Percentiles rank a stretch among this genome's conserved stretches.
phyloP scores from a whole-genome alignment of 2,329 filamentous ascomycete genomes.

The Colletotrichum sublineola region DNA sequence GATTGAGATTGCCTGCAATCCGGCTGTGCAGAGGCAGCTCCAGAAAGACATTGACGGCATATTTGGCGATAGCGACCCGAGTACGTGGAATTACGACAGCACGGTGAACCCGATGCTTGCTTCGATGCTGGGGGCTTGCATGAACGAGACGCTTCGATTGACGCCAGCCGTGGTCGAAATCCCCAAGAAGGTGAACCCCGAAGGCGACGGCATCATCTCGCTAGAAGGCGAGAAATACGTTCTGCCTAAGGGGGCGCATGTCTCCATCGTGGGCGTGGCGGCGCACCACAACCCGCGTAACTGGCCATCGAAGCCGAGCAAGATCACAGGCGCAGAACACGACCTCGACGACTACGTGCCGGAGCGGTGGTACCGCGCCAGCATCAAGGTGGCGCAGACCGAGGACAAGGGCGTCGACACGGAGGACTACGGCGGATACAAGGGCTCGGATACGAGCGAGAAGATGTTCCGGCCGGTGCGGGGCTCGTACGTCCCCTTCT shows the following conservation, averaged over 20 bases:
- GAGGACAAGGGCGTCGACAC: conserved; percentile 43
- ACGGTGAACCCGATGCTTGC: conserved; percentile 75
- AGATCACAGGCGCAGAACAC: conserved; percentile 56
- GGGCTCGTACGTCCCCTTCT: conserved; percentile 71
- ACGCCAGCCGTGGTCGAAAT: conserved; percentile 79
- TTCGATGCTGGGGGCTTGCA: conserved; percentile 78
- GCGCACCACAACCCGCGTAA: conserved; percentile 78
- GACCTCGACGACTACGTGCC: conserved; percentile 79
- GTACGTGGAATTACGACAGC: conserved; percentile 78
- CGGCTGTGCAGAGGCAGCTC: conserved; percentile 72
- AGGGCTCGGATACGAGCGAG: conserved; percentile 71
- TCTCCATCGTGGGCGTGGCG: conserved; percentile 69
- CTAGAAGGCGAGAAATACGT: conserved; percentile 70
- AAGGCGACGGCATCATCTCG: conserved; percentile 67
- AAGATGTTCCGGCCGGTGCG: conserved; percentile 70
- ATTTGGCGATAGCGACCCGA: conserved; percentile 69
- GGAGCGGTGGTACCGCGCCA: conserved; percentile 75
- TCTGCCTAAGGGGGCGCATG: conserved; percentile 67
- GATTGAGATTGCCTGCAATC: conserved; percentile 75
- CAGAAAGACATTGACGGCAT: conserved; percentile 78
- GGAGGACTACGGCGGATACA: conserved; percentile 70
- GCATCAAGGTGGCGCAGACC: conserved; percentile 44
- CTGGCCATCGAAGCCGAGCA: conserved; percentile 72
- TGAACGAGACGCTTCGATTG: conserved; percentile 83
- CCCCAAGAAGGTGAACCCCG: conserved; percentile 72